Base-by-base conservation (phyloP, 805 yeast genomes). In the Candida namnaoensis region DNA sequence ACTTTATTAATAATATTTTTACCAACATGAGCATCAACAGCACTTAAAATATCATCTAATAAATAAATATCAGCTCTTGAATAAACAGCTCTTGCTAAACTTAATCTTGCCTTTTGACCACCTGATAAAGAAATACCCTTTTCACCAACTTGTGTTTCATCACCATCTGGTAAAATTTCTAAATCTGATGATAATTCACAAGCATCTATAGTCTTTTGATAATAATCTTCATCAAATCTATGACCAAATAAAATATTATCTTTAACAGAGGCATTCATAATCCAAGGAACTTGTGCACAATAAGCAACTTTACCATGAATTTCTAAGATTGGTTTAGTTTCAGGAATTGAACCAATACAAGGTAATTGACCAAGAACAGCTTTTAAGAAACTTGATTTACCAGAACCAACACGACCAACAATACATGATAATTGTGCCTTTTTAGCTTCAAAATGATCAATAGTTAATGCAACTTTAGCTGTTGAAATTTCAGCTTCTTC, bases 21-120 rank as follows among this genome's bases (percentile, higher is more conserved):
- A 11, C 96, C 91, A 47, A 93, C 99, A 59, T 93, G 99, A 53
- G 88, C 97, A 64, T 93, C 99, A 35, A 93, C 99, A 25, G 99
- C 99, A 58, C 95, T 83, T 45, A 93, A 72, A 9, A 95, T 86
- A 62, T 93, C 99, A 60, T 93, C 99, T 47, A 93, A 65, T 35
- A 93, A 65, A 58, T 87, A 88, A 28, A 93, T 77, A 56, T 93
- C 98, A 4, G 98, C 95, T 49, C 98, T 74, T 11, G 96, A 76
- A 58, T 93, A 93, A 9, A 93, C 96, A 11, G 99, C 97, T 58
- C 99, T 77, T 0, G 99, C 99, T 41, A 93, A 72, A 1, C 95
- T 81, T 33, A 93, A 72, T 60, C 99, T 80, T 0, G 99, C 98
- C 71, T 93, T 93, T 62, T 93, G 99, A 37, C 99, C 99, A 40